Base-by-base conservation (phyloP, 2,329 filamentous ascomycete species). In the Pseudogymnoascus sp. region DNA sequence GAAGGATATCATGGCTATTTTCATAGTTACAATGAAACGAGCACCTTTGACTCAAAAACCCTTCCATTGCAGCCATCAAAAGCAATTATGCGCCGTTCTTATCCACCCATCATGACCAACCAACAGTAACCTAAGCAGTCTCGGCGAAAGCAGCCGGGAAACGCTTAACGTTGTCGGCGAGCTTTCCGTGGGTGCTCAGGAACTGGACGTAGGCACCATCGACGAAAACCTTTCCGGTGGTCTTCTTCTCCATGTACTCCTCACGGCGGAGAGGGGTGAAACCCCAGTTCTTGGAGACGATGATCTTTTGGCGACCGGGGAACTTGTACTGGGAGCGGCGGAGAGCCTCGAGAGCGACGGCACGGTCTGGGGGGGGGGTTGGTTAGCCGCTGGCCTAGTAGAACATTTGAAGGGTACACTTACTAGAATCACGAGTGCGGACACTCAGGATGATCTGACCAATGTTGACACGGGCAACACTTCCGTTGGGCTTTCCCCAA, bases 311-410 rank as follows among this genome's bases (percentile, higher is more conserved):
- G 83, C 93, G 92, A 80, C 93, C 93, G 72, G 93, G 93, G 90
- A 97, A 97, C 89, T 97, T 97, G 90, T 96, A 96, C 89, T 96
- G 93, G 72, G 90, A 93, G 80, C 93, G 91, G 79, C 93, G 92
- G 79, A 97, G 90, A 77, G 93, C 93, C 88, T 97, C 93, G 75
- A 97, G 91, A 78, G 93, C 93, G 75, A 88, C 85, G 72, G 88
- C 88, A 74, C 91, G 91, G 88, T 93, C 87, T 69, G 2, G 17
- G 35, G 2, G 17, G 35, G 59, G 60, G 31, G 70, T 74, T 67
- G 74, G 68, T 59, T 59, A 62, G 59, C 4, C 4, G n/a, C 21
- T 38, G 38, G 29, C 13, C 7, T 10, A 23, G 38, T 60, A 17
- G 19, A 26, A 21, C n/a, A 42, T 26, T 40, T 15, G 13, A 17